Base-by-base conservation (phyloP, 1,284 basidiomycete genomes). In the Tylopilus orsonianus region DNA sequence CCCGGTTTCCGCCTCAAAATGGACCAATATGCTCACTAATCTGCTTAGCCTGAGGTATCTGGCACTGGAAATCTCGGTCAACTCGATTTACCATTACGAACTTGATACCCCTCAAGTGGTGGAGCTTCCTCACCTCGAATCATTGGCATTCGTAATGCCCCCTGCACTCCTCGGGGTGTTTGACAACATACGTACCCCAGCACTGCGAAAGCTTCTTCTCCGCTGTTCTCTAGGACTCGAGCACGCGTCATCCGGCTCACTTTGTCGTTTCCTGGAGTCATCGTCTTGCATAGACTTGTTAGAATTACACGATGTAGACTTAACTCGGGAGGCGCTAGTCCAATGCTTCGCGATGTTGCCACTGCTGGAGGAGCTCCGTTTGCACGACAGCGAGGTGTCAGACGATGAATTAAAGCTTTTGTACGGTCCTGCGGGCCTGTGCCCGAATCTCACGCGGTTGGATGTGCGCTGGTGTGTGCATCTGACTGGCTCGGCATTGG, bases 401-500 rank as follows among this genome's bases (percentile, higher is more conserved):
- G 76, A 83, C 57, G 62, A 65, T n/a, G 71, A 75, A 22, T 53
- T 85, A 8, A 55, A 58, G 9, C 52, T 64, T 35, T 58, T 85
- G 20, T 57, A 65, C 24, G 73, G 74, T 3, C 66, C 70, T n/a
- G 53, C 49, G 10, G 72, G 71, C 4, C 57, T 74, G 14, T 84
- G 80, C 50, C 81, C 78, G 18, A 62, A 58, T 43, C 72, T 85
- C 23, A 60, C 62, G 34, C 65, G 64, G 37, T 59, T 86, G 41
- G 80, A 84, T 58, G 62, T 85, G 39, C 73, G 81, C 20, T 85
- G 81, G 81, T 85, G 82, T 55, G 73, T 75, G 10, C 74, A 79
- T 54, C 59, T 85, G 12, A 71, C 68, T 36, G 80, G 81, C n/a
- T 57, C 56, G 1, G 74, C 75, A 14, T 60, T 84, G 34, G 79